These are phyloP conservation scores for Chrysoporthe cubensis DNA, from an alignment of 2,329 filamentous ascomycete species.

Conservation along the genomic window DNA sequence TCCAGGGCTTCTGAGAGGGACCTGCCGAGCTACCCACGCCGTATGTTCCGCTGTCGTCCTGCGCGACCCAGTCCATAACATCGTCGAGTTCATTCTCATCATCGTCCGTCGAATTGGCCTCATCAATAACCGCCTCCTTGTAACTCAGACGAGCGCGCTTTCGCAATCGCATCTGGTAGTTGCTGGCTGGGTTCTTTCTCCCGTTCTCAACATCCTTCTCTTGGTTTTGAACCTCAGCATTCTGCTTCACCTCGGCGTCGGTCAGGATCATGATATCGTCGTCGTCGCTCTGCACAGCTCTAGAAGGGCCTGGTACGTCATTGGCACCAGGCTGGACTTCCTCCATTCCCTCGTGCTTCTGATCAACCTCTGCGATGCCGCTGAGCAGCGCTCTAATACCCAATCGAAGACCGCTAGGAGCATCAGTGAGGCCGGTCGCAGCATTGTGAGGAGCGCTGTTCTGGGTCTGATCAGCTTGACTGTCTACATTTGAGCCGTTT, in stretches of 20 bases:
- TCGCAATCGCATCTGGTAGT: background rate
- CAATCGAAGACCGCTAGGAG: background rate
- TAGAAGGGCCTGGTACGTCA: too few relatives aligned
- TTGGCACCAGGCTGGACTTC: background rate
- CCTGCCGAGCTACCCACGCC: background rate
- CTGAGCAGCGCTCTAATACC: background rate
- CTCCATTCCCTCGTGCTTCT: background rate
- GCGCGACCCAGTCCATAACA: background rate
- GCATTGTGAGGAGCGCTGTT: background rate
- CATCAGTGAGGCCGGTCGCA: background rate
- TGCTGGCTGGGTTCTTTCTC: background rate
- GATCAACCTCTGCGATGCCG: background rate
- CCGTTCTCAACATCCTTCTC: background rate
- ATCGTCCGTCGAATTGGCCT: background rate
- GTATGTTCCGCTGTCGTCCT: background rate
- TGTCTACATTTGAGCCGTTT: background rate
- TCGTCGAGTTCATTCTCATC: background rate
- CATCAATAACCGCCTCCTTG: background rate
- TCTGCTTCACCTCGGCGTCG: background rate
- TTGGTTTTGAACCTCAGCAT: background rate
- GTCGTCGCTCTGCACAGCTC: background rate
- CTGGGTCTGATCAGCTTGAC: background rate
- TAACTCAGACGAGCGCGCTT: background rate
- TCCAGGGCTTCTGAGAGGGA: background rate
- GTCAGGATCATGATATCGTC: background rate